A percentile compares a stretch with the other conserved stretches of the same genome.
These are phyloP conservation scores for Penicillium egyptiacum DNA, from an alignment of 495 filamentous ascomycete genomes.

Conservation along the genomic window DNA sequence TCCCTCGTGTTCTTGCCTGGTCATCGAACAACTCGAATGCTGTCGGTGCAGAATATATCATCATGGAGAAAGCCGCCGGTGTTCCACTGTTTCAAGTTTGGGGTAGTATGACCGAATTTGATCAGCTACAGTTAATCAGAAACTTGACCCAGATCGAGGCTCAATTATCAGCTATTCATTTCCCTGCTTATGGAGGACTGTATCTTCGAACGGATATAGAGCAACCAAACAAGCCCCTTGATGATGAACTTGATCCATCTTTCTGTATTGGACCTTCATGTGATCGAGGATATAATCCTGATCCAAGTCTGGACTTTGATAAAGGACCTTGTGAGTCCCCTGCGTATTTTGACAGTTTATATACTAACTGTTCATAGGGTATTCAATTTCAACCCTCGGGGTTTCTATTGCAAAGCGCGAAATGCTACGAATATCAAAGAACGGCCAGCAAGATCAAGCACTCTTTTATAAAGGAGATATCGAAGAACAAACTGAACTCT, in stretches of 20 bases:
- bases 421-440: slow-evolving; percentile 18
- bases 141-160: slow-evolving; percentile 30
- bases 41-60: slow-evolving; percentile 37
- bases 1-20: slow-evolving; percentile 35
- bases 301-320: slow-evolving; percentile 13
- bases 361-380: slow-evolving; percentile 23
- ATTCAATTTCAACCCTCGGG: slow-evolving; percentile 20
- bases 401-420: slow-evolving; percentile 26
- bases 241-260: slow-evolving; percentile 19
- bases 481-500: slow-evolving; percentile 20
- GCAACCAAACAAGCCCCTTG: slow-evolving; percentile 11
- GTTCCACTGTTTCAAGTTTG: slow-evolving; percentile 34
- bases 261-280: slow-evolving; percentile 30
- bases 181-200: slow-evolving; percentile 36
- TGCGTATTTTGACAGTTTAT: slow-evolving; percentile 4
- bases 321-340: slow-evolving; percentile 30
- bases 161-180: slow-evolving; percentile 26
- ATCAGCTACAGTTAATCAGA: slow-evolving; percentile 33
- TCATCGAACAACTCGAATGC: slow-evolving; percentile 31
- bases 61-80: slow-evolving; percentile 41
- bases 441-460: slow-evolving; percentile 2
- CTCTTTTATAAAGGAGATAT: slow-evolving; percentile 17
- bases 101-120: slow-evolving; percentile 23
- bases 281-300: slow-evolving; percentile 21
- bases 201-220: slow-evolving; percentile 26